Base-by-base conservation (phyloP, 495 filamentous ascomycete species). In the Aspergillus kassunensis region DNA sequence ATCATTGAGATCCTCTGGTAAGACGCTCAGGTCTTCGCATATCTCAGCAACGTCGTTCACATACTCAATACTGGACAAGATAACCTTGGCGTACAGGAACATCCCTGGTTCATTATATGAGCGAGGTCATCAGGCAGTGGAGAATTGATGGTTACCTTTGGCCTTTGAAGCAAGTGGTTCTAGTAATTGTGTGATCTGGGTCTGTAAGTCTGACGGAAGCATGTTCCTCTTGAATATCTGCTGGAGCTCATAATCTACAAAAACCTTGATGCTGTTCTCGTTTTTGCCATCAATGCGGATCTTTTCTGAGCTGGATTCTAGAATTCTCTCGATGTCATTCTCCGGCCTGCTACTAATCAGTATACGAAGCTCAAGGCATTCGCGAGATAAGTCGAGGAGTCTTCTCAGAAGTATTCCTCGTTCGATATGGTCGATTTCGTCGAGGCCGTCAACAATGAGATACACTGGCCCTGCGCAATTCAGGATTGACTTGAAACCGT, bases 1-100 rank as follows among this genome's bases (percentile, higher is more conserved):
- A 20, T n/a, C 41, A n/a, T 44, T 15, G 11, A 29, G 30, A 18
- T 44, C 41, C 41, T 44, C 41, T 27, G 41, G 41, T 20, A 44
- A n/a, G 4, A 44, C 20, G 41, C 41, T 44, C 12, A 44, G 13
- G 2, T 44, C 20, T 11, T 12, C 41, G 6, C 23, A n/a, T 13
- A 44, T 44, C 21, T 44, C 41, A n/a, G 20, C 12, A 6, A 27
- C 24, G 15, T 44, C 21, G 41, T 44, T 23, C 24, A 44, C 24
- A 4, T 23, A 11, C 21, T 44, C 41, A 44, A 44, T n/a, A 1
- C 41, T 23, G 13, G 13, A 4, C 24, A 44, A 29, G 13, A 44
- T 8, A 8, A 44, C 23, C 7, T n/a, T 44, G 15, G 24, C 41
- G 18, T 44, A 44, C n/a, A 44, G 15, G 41, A 44, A 44, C 41